Percentiles rank a stretch among this genome's conserved stretches.
Conservation (phyloP, 768 basidiomycete species). For the Rossbeevera mucosa region DNA sequence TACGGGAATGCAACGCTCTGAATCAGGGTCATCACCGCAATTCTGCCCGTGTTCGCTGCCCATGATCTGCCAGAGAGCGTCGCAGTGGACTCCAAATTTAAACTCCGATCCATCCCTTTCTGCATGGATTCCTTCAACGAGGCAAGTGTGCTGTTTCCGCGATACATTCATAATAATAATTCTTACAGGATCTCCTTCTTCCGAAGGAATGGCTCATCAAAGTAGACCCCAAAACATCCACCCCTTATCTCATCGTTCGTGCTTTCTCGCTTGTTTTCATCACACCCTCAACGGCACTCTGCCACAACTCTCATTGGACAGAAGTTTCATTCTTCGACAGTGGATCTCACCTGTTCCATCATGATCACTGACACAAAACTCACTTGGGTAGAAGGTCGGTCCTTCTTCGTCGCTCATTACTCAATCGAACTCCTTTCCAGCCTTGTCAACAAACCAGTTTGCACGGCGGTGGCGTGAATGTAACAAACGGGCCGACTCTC, state of each 20-base stretch:
- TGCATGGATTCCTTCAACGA: constrained; percentile 47
- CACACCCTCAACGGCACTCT: constrained; percentile 1
- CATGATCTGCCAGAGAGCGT: constrained; percentile 5
- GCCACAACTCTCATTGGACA: constrained; percentile 25
- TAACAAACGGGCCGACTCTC: constrained; percentile 39
- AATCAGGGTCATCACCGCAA: constrained; percentile 40
- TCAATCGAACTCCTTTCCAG: constrained; percentile 33
- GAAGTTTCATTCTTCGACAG: constrained; percentile 60
- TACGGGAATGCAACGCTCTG: constrained; percentile 33
- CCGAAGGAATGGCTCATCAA: constrained; percentile 74
- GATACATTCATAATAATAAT: background rate
- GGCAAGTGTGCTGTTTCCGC: background rate
- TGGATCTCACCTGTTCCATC: constrained; percentile 55
- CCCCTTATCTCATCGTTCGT: constrained; percentile 71
- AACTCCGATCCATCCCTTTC: constrained; percentile 20
- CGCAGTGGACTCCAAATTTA: constrained; percentile 3
- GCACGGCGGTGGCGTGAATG: constrained; percentile 67
- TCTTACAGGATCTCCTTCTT: constrained; percentile 51
- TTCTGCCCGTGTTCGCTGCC: constrained; percentile 7
- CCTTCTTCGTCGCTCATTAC: constrained; percentile 20
- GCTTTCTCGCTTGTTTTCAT: constrained; percentile 7
- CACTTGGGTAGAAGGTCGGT: constrained; percentile 70
- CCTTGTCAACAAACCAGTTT: constrained; percentile 51
- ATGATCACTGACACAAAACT: constrained; percentile 71
- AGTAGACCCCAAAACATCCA: constrained; percentile 52